These are phyloP conservation scores for Lecanoromycetidae sp. DNA, from an alignment of 2,329 filamentous ascomycete genomes.

Conservation along the genomic window DNA sequence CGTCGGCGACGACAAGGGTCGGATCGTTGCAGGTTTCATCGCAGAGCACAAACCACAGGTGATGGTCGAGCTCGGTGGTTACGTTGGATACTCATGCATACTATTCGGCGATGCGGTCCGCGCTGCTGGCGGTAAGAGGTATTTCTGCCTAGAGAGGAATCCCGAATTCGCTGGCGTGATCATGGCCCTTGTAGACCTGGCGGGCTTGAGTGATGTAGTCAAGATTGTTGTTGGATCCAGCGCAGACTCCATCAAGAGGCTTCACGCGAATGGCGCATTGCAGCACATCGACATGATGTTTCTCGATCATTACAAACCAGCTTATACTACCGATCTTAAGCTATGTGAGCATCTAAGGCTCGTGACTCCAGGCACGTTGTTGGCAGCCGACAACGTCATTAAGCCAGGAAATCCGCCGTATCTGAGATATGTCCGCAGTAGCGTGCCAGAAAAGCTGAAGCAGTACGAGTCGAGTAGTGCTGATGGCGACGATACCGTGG, in stretches of 20 bases:
- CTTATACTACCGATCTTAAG: conserved; percentile 63
- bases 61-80: conserved; percentile 71
- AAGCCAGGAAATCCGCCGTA: conserved; percentile 61
- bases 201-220: conserved; percentile 59
- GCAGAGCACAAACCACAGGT: conserved; percentile 50
- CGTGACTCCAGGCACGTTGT: conserved; percentile 45
- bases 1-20: conserved; percentile 62
- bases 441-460: conserved; percentile 48
- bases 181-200: conserved; percentile 56
- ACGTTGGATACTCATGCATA: conserved; percentile 57
- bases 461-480: conserved; percentile 10
- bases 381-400: conserved; percentile 60
- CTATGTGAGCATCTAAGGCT: conserved; percentile 60
- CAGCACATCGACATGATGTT: conserved; percentile 59
- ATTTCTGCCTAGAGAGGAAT: conserved; percentile 61
- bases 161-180: conserved; percentile 63
- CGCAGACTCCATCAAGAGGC: conserved; percentile 49
- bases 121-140: conserved; percentile 50
- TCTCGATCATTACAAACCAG: conserved; percentile 68
- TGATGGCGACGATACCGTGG: conserved; percentile 18
- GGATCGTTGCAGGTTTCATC: conserved; percentile 58
- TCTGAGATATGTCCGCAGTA: conserved; percentile 56
- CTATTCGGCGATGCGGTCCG: conserved; percentile 58
- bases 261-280: conserved; percentile 44
- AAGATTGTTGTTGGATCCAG: conserved; percentile 59